Evolutionary conservation across 306 rosid species (phyloP).

Genomic region (Urtica urens): DNA sequence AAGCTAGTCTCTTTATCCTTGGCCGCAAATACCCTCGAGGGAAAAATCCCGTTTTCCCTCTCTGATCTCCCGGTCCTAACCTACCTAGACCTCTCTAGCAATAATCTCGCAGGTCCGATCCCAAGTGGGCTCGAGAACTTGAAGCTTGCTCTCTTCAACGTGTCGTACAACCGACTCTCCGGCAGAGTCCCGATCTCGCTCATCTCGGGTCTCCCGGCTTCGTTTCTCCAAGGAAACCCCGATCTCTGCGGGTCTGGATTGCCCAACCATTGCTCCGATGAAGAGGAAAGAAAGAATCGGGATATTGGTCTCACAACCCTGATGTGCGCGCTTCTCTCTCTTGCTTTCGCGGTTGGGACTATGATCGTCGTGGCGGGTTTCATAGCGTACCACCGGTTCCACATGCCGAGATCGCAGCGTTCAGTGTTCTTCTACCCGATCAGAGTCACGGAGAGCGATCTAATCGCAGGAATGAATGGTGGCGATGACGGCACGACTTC

Average conservation of each 20-base stretch:
- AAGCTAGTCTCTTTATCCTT: constrained; percentile 78
- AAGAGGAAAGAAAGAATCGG: constrained; percentile 34
- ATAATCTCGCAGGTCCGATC: constrained; percentile 80
- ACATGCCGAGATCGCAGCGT: constrained; percentile 30
- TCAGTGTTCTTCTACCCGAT: constrained; percentile 91
- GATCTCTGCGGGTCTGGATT: constrained; percentile 85
- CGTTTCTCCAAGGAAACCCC: constrained; percentile 85
- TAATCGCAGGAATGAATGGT: constrained; percentile 75
- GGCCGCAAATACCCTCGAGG: constrained; percentile 65
- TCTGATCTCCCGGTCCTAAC: constrained; percentile 79
- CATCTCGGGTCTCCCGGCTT: constrained; percentile 89
- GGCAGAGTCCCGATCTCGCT: constrained; percentile 75
- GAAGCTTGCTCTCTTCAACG: constrained; percentile 95
- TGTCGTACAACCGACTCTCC: constrained; percentile 76
- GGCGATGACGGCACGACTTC: constrained; percentile 65
- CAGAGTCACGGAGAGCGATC: constrained; percentile 75
- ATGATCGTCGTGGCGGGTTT: constrained; percentile 49
- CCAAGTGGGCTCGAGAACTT: constrained; percentile 82
- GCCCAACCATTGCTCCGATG: constrained; percentile 57
- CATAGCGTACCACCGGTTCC: constrained; percentile 38
- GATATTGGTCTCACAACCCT: constrained; percentile 42
- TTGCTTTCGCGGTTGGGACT: constrained; percentile 61
- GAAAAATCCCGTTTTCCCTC: constrained; percentile 64
- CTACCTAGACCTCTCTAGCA: constrained; percentile 87
- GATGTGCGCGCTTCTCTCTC: constrained; percentile 49